A percentile compares a stretch with the other conserved stretches of the same genome.
Evolutionary conservation across 306 rosid genomes (phyloP).

Genomic region (Crotalaria pallida): DNA sequence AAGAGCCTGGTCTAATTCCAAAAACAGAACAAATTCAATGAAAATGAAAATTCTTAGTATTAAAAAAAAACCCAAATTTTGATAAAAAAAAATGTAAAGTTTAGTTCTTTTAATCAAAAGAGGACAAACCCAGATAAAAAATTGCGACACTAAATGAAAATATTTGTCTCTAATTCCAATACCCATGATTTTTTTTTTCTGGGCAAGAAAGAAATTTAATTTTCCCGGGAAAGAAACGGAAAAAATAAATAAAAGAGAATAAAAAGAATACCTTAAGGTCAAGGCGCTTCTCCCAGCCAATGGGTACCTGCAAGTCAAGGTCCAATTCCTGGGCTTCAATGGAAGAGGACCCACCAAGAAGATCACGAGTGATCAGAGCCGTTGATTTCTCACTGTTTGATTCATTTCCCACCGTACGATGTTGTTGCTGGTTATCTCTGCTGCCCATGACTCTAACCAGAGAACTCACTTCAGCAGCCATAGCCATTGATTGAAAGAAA

Average conservation of each 20-base stretch:
- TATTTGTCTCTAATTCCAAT: not conserved
- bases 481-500: too few relatives aligned
- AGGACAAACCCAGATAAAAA: not conserved
- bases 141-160: not conserved
- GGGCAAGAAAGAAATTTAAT: not conserved
- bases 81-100: not conserved
- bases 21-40: not conserved
- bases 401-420: constrained; percentile 55
- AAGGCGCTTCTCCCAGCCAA: constrained; percentile 87
- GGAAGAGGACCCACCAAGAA: constrained; percentile 72
- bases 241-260: not conserved
- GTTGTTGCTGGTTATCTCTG: constrained; percentile 35
- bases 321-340: constrained; percentile 81
- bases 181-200: not conserved
- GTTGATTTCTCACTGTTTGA: constrained; percentile 56
- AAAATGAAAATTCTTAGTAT: too few relatives aligned
- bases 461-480: constrained; percentile 90
- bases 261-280: constrained; percentile 70
- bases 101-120: not conserved
- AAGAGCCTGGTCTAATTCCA: not conserved
- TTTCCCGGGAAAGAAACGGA: constrained; percentile 27
- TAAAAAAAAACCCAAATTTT: too few relatives aligned
- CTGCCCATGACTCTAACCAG: constrained; percentile 59
- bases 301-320: constrained; percentile 94
- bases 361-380: constrained; percentile 76